Evolutionary conservation across 257 asterid species (phyloP).

Genomic region (Salvia splendens): DNA sequence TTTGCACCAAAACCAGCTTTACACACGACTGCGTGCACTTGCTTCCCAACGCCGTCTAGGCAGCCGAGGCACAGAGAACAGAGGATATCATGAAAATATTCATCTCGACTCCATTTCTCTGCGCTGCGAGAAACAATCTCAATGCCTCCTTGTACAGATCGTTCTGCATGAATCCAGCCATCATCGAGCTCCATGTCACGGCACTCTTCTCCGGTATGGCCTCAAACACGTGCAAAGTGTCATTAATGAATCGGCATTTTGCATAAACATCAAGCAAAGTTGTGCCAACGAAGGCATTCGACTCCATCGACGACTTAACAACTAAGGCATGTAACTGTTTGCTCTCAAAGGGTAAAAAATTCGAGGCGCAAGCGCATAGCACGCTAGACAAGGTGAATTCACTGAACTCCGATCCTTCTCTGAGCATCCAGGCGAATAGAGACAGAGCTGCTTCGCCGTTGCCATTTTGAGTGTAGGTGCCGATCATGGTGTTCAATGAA

Average conservation of each 20-base stretch:
- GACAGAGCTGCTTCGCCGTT: conserved; percentile 51
- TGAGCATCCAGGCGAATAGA: conserved; percentile 60
- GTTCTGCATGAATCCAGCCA: conserved; percentile 74
- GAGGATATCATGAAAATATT: conserved; percentile 66
- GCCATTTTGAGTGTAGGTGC: conserved; percentile 57
- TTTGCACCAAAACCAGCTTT: no score
- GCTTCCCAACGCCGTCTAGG: conserved; percentile 73
- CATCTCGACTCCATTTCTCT: conserved; percentile 38
- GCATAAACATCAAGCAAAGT: conserved; percentile 87
- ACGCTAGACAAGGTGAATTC: conserved; percentile 79
- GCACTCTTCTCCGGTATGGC: conserved; percentile 58
- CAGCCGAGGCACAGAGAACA: conserved; percentile 72
- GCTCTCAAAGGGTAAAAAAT: conserved; percentile 58
- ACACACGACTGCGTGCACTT: no score
- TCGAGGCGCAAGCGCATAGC: conserved; percentile 76
- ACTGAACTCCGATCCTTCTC: conserved; percentile 61
- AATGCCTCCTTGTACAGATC: conserved; percentile 77
- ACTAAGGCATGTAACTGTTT: conserved; percentile 77
- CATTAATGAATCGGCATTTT: conserved; percentile 55
- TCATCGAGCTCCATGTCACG: conserved; percentile 94
- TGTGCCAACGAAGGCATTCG: conserved; percentile 63
- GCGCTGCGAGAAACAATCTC: conserved; percentile 51
- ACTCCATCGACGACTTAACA: conserved; percentile 52
- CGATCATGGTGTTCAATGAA: conserved; percentile 87
- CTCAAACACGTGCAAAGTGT: conserved; percentile 62